Evolutionary conservation across 768 basidiomycete genomes (phyloP).

Genomic region (Leccinum olivaceopallidum): DNA sequence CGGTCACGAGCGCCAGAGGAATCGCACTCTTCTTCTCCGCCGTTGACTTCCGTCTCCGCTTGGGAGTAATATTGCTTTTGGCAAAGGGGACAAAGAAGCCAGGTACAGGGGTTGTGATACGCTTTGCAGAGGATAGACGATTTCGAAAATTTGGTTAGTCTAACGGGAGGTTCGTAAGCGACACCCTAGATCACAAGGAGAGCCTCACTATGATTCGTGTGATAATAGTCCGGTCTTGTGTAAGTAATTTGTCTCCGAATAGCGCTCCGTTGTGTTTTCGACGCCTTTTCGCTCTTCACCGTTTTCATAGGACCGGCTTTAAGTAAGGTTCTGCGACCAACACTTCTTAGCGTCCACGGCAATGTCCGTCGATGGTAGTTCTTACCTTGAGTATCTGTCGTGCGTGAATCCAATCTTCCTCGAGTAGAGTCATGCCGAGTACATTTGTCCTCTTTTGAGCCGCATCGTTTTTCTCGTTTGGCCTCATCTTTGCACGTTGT

Average conservation of each 20-base stretch:
- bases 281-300: constrained; percentile 57
- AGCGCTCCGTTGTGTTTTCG: constrained; percentile 64
- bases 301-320: constrained; percentile 64
- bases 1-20: constrained; percentile 73
- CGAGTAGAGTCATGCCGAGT: constrained; percentile 53
- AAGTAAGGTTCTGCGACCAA: constrained; percentile 42
- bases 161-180: constrained; percentile 21
- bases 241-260: constrained; percentile 80
- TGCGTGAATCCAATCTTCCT: constrained; percentile 66
- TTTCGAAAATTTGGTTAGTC: constrained; percentile 44
- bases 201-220: constrained; percentile 55
- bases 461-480: constrained; percentile 26
- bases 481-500: constrained; percentile 32
- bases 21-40: constrained; percentile 84
- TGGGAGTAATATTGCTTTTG: constrained; percentile 86
- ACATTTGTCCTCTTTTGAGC: constrained; percentile 41
- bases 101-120: constrained; percentile 52
- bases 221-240: constrained; percentile 64
- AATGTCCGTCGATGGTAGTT: constrained; percentile 16
- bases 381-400: constrained; percentile 55
- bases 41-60: constrained; percentile 88
- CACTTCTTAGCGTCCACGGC: constrained; percentile 23
- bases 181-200: constrained; percentile 8
- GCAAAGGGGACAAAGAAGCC: constrained; percentile 82
- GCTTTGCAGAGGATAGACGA: constrained; percentile 36